Evolutionary conservation across 208 protist species (phyloP), one percentile per base, ranked within the genome.

Genomic region (Trypanosoma grayi): DNA sequence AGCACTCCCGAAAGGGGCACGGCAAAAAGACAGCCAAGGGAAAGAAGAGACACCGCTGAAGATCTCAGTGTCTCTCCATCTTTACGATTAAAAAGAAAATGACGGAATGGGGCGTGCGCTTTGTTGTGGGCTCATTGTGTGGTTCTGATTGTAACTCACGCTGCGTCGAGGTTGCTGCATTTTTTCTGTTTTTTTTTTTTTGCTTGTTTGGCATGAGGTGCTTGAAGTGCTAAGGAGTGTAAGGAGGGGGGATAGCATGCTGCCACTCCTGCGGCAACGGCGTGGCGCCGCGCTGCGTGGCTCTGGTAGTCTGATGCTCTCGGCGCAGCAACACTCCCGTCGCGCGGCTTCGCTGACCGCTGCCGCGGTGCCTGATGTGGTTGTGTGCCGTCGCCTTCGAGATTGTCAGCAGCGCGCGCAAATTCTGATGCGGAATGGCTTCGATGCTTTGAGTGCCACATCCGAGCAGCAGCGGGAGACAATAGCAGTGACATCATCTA

Each of bases 1-100:
- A 92, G 59, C 71, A 94, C 71, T 92, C 85, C 1, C 69, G 85
- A 11, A 94, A 94, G 65, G 88, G 88, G n/a, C 88, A 94, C 72
- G 84, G 84, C 39, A 94, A 94, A 75, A 82, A 83, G 41, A 83
- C 70, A n/a, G 69, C 84, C 16, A 89, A 81, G 18, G 88, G 88
- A 20, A 94, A 94, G 71, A 77, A 79, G 27, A 90, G 87, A 64
- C 90, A 94, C 51, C 78, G 87, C 10, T 77, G 82, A 53, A 56
- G 36, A 61, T 53, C 11, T 44, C 40, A 24, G 46, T 7, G 31
- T 41, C 22, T 53, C 59, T 60, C 60, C 25, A 40, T 18, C 55
- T 58, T 24, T 34, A 27, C 30, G 28, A 34, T 34, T 59, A 64
- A 64, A 44, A 51, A 8, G 22, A 46, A 22, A 46, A 46, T 6